Base-by-base conservation (phyloP, 345 rosid genomes). In the Streptanthus diversifolius region DNA sequence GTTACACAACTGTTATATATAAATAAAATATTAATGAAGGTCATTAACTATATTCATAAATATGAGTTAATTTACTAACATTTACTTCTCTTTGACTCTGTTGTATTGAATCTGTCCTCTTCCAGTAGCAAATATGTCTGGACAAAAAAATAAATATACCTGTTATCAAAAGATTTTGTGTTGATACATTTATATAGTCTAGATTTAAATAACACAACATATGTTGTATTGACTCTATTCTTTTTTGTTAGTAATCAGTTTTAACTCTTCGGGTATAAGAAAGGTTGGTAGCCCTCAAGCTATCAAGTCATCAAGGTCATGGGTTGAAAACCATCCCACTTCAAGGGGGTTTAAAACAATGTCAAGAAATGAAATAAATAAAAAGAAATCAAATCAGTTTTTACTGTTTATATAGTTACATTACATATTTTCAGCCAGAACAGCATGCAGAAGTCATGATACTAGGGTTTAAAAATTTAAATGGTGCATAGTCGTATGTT, bases 31-130 rank as follows among this genome's bases (percentile, higher is more conserved):
- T 51, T 22, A 47, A 22, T 51, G 29, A 7, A 51, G 15, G 12
- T 8, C 59, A 58, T 39, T 41, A 15, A 39, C 15, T 49, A 71
- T 49, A 71, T 51, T 30, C 32, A 10, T 62, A 61, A 37, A 70
- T 63, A 30, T 22, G 53, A 39, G 40, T 36, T 40, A 35, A 30
- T 19, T 2, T 51, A 22, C n/a, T 62, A 61, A 48, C 32, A 49
- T 36, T 49, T 61, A 57, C 47, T 14, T 44, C 21, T 36, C 14
- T 43, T 35, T 8, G n/a, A 49, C 45, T 33, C 45, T 65, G 25
- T 39, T 10, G 29, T 45, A 55, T 55, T 35, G 48, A 45, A 22
- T 22, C 8, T 32, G 43, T 62, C 54, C 24, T 39, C 53, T 48
- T 51, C 40, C 43, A 19, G 53, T 0, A 17, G 47, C 22, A 51